These are phyloP conservation scores for Ceratocystis alfenasii DNA, from an alignment of 2,329 filamentous ascomycete species.

Conservation along the genomic window DNA sequence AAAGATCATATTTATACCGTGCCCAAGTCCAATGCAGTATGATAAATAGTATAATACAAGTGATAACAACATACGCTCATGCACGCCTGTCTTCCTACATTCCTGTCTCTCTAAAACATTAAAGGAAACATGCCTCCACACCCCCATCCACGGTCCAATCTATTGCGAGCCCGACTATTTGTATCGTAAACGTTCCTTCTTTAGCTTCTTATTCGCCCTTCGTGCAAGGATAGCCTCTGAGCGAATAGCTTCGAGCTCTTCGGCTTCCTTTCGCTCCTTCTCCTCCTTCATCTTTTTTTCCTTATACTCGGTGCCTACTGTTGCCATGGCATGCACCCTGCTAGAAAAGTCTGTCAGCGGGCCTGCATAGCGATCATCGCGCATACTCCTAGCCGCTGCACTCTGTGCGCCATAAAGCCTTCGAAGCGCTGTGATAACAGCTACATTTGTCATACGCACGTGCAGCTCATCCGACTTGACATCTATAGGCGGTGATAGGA, in stretches of 20 bases:
- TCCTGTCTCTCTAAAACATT: background rate
- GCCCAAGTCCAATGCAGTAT: background rate
- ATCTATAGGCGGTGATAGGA: conserved; percentile 9
- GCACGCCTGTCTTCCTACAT: background rate
- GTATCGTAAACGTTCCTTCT: background rate
- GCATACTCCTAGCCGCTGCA: background rate
- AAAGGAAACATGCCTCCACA: background rate
- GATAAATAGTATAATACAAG: background rate
- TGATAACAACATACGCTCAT: background rate
- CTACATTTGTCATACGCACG: conserved; percentile 12
- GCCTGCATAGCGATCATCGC: conserved; percentile 15
- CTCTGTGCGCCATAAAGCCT: conserved; percentile 1
- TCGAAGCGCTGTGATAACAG: conserved; percentile 12
- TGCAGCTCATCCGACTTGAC: background rate
- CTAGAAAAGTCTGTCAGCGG: conserved; percentile 18
- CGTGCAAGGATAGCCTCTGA: background rate
- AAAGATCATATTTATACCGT: background rate
- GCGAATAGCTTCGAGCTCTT: background rate
- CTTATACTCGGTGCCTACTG: background rate
- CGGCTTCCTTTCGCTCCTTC: background rate
- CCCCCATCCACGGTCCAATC: background rate
- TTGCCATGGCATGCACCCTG: conserved; percentile 17
- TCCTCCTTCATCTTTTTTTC: background rate
- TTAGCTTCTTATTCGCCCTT: conserved; percentile 11
- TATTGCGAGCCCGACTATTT: background rate